phyloP scores from a whole-genome alignment of 139 green algal genomes.

The Penium margaritaceum region DNA sequence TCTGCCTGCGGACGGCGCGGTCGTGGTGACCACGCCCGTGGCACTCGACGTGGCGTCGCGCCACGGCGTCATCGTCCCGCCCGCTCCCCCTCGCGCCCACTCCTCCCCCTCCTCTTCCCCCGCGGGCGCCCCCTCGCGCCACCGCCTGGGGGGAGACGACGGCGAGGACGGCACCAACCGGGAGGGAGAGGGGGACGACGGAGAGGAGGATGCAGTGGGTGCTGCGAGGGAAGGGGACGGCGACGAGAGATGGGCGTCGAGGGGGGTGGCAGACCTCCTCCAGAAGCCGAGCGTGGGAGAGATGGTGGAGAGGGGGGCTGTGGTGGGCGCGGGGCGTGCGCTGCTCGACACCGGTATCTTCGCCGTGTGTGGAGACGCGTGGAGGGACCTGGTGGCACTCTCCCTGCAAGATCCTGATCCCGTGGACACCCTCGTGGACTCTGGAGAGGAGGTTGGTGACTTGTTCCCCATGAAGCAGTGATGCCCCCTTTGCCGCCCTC shows the following conservation, averaged over 20 bases:
- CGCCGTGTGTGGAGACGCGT: conserved; percentile 28
- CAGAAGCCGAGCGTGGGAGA: conserved; percentile 37
- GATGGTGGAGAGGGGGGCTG: conserved; percentile 30
- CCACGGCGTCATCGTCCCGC: conserved; percentile 31
- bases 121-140: not conserved
- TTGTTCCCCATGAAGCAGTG: too few relatives aligned
- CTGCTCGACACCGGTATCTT: conserved; percentile 45
- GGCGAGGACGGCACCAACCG: too few relatives aligned
- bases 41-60: conserved; percentile 26
- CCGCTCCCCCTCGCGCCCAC: too few relatives aligned
- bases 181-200: not conserved
- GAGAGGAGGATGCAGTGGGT: not conserved
- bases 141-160: too few relatives aligned
- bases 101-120: too few relatives aligned
- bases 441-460: conserved; percentile 26
- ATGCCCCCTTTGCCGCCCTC: too few relatives aligned
- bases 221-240: not conserved
- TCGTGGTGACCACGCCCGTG: conserved; percentile 18
- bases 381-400: conserved; percentile 31
- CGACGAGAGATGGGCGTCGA: not conserved
- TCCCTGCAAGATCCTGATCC: not conserved
- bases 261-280: conserved; percentile 16
- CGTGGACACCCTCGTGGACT: conserved; percentile 6
- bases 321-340: conserved; percentile 6
- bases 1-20: conserved; percentile 16